Evolutionary conservation across 208 protist genomes (phyloP).

Genomic region (Herpetomonas tarakana): DNA sequence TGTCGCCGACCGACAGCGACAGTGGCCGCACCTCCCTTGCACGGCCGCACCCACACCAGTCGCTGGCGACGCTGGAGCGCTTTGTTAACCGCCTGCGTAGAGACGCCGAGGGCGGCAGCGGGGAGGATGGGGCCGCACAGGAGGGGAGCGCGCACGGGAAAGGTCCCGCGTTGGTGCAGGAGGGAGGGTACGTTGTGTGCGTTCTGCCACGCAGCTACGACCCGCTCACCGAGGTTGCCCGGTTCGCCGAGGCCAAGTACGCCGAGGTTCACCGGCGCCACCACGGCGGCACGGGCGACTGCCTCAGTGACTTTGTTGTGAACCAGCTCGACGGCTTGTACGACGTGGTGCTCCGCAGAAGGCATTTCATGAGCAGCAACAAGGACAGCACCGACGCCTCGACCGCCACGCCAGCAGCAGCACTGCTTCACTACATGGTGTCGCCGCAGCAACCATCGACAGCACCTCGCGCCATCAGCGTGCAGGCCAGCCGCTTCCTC

Average conservation of each 20-base stretch:
- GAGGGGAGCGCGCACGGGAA: too few relatives aligned
- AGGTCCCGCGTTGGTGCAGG: conserved; percentile 21
- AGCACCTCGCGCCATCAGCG: background rate
- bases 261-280: background rate
- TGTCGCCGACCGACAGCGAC: background rate
- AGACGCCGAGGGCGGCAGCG: conserved; percentile 4
- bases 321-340: conserved; percentile 44
- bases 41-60: conserved; percentile 18
- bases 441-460: background rate
- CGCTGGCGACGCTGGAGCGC: conserved; percentile 15
- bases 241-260: background rate
- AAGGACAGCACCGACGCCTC: conserved; percentile 4
- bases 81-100: conserved; percentile 22
- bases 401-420: background rate
- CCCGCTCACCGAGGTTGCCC: conserved; percentile 10
- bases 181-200: conserved; percentile 42
- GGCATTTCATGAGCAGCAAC: conserved; percentile 19
- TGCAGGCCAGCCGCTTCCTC: background rate
- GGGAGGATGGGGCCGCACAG: background rate
- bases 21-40: too few relatives aligned
- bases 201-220: conserved; percentile 64
- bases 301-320: background rate
- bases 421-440: conserved; percentile 10
- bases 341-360: conserved; percentile 44
- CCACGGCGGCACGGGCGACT: background rate